Base-by-base conservation (phyloP, 805 yeast genomes). In the Candida nitratophila region DNA sequence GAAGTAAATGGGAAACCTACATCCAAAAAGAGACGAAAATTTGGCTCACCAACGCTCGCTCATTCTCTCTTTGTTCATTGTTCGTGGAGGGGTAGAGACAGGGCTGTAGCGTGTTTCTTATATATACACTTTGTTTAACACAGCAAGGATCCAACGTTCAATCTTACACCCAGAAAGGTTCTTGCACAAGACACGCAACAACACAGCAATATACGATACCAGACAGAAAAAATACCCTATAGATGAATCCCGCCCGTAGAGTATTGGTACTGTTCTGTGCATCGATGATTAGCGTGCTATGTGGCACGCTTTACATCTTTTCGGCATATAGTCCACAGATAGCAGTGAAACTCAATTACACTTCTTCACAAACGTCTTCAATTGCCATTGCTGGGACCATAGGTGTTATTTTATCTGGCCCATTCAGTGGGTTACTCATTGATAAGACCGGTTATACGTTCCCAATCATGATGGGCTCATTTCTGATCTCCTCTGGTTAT, bases 321-420 rank as follows among this genome's bases (percentile, higher is more conserved):
- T 79, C 86, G 9, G 86, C 87, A 1, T 86, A 79, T 59, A 82
- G 88, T 33, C 91, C 95, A 0, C 93, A 86, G 57, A 69, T 84
- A 44, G 86, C 89, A 1, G 61, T 60, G 26, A 69, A 70, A 42
- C 69, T 86, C 43, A 63, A 64, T 19, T 77, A 86, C 51, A 57
- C 77, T 1, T 87, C 86, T 2, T 70, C 86, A 0, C 74, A 81
- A 43, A 69, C 85, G 4, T 78, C 89, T 4, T 56, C 71, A 26
- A 71, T 85, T 3, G 90, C 88, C 2, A 73, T 83, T 54, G 59
- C 74, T 8, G 95, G 91, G 1, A 76, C 82, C 30, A 62, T 84
- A 33, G 88, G 90, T 0, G 70, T 82, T 3, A 67, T 85, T 17
- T 42, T 74, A 4, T 60, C 77, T 1, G 93, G 93, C 0, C 87